phyloP scores from a whole-genome alignment of 352 stramenopile genomes.

The Phytophthora tubulina region DNA sequence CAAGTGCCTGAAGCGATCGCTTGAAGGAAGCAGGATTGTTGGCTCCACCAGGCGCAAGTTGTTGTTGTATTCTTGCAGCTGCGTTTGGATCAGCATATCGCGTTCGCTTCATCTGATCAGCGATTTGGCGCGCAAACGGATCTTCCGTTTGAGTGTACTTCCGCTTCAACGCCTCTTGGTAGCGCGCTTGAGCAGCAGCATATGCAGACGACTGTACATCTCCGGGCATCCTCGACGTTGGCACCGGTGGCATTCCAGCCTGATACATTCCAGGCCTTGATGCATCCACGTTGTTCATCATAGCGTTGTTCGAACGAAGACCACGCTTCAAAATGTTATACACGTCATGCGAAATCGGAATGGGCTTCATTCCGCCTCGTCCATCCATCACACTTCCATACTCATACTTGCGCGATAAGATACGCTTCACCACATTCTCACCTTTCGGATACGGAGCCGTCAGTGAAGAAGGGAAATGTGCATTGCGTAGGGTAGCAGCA shows the following conservation, averaged over 20 bases:
- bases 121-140: constrained; percentile 32
- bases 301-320: constrained; percentile 32
- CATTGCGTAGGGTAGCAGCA: constrained; percentile 27
- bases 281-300: constrained; percentile 37
- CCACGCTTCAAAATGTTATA: constrained; percentile 48
- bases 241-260: constrained; percentile 26
- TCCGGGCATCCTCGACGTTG: constrained; percentile 37
- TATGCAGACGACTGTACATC: constrained; percentile 38
- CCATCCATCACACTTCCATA: constrained; percentile 52
- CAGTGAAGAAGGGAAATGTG: constrained; percentile 51
- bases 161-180: constrained; percentile 50
- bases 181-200: constrained; percentile 34
- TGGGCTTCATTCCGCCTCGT: constrained; percentile 36
- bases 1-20: constrained; percentile 65
- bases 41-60: constrained; percentile 16
- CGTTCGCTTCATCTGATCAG: constrained; percentile 49
- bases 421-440: constrained; percentile 51
- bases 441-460: constrained; percentile 50
- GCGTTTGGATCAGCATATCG: constrained; percentile 30
- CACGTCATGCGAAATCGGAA: constrained; percentile 58
- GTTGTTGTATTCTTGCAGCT: constrained; percentile 33
- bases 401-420: constrained; percentile 64
- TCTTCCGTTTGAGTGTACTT: constrained; percentile 42
- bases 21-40: constrained; percentile 53
- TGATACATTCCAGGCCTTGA: constrained; percentile 27